Conservation (phyloP, 2,329 filamentous ascomycete genomes). For the Aspergillus quadrilineatus region DNA sequence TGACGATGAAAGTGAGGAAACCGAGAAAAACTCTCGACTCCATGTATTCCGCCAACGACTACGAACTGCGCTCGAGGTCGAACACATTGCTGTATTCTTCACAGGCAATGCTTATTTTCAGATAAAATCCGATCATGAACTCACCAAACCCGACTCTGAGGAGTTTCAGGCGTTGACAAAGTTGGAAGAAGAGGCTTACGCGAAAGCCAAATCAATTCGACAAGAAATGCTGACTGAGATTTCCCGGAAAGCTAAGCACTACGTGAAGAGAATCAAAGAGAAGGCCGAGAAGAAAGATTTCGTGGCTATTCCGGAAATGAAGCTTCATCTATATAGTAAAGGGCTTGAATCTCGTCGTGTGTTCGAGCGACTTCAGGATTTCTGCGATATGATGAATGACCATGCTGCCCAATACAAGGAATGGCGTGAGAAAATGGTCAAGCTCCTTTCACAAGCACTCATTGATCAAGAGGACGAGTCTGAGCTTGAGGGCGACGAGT, state of each 20-base stretch:
- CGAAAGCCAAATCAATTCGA: conserved; percentile 72
- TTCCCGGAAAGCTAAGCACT: conserved; percentile 57
- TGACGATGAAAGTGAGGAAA: conserved; percentile 39
- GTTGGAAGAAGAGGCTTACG: conserved; percentile 71
- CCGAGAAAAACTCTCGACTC: conserved; percentile 49
- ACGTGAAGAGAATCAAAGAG: conserved; percentile 63
- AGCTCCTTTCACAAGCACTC: conserved; percentile 70
- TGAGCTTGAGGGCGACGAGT: conserved; percentile 84
- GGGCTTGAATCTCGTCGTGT: conserved; percentile 73
- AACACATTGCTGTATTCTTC: conserved; percentile 83
- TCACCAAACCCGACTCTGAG: conserved; percentile 66
- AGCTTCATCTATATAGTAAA: conserved; percentile 51
- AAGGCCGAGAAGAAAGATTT: conserved; percentile 57
- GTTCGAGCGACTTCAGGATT: conserved; percentile 63
- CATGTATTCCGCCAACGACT: conserved; percentile 64
- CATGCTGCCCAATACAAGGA: conserved; percentile 70
- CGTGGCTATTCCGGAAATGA: conserved; percentile 62
- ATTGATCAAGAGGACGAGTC: conserved; percentile 77
- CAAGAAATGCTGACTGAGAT: conserved; percentile 69
- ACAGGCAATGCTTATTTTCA: conserved; percentile 80
- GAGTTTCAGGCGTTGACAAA: conserved; percentile 66
- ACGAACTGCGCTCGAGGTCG: conserved; percentile 70
- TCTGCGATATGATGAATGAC: conserved; percentile 66
- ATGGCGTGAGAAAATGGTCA: conserved; percentile 72
- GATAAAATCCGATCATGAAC: conserved; percentile 68